These are phyloP conservation scores for Besnoitia besnoiti DNA, from an alignment of 169 alveolate genomes.

Conservation along the genomic window DNA sequence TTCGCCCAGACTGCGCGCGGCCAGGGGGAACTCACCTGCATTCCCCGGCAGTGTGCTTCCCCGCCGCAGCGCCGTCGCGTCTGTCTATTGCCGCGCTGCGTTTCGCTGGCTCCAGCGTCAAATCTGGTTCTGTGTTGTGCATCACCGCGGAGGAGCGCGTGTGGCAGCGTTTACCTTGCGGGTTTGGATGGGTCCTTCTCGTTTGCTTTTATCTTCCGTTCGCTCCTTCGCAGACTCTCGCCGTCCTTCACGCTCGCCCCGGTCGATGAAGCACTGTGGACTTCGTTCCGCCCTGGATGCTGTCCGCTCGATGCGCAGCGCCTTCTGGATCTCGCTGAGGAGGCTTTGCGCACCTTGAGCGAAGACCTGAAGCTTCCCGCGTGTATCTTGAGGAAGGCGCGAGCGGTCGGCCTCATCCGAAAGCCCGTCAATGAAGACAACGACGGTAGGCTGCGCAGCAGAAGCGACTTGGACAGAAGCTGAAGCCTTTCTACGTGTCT, in stretches of 20 bases:
- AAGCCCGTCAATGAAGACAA: neutral
- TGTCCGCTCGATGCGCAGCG: neutral
- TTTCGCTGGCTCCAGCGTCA: too few relatives aligned
- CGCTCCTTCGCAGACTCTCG: neutral
- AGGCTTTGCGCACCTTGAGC: neutral
- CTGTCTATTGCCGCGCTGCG: too few relatives aligned
- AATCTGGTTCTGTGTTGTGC: too few relatives aligned
- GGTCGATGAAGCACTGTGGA: constrained; percentile 40
- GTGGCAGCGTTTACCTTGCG: too few relatives aligned
- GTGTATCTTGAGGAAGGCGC: constrained; percentile 3
- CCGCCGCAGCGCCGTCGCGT: too few relatives aligned
- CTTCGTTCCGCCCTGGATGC: neutral
- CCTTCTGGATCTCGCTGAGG: constrained; percentile 35
- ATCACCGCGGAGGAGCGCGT: too few relatives aligned
- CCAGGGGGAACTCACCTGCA: too few relatives aligned
- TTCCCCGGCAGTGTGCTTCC: too few relatives aligned
- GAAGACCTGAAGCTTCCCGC: constrained; percentile 24
- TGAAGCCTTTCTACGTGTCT: neutral
- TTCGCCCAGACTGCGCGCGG: too few relatives aligned
- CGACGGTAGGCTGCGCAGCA: neutral
- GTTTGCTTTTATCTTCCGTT: too few relatives aligned
- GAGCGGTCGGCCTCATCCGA: constrained; percentile 51
- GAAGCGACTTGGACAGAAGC: neutral
- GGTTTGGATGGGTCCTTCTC: too few relatives aligned
- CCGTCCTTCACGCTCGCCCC: constrained; percentile 30